phyloP scores from a whole-genome alignment of 805 yeast species.

The Starmerella apis region DNA sequence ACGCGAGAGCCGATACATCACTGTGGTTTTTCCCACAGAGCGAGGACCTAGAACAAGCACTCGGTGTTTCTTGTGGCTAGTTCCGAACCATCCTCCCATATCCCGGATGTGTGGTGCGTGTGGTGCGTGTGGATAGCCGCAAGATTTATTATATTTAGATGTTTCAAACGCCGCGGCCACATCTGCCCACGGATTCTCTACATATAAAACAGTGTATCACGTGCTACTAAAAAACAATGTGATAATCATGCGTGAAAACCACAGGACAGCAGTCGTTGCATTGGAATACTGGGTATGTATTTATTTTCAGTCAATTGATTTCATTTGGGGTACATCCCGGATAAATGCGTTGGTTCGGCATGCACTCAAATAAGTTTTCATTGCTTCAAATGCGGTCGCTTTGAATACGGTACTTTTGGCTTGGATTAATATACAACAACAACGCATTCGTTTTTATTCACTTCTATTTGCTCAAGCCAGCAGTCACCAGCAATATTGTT shows the following conservation, averaged over 20 bases:
- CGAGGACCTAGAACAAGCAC: conserved; percentile 15
- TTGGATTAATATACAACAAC: no score
- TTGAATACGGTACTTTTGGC: no score
- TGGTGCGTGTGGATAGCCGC: neutral
- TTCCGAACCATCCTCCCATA: conserved; percentile 16
- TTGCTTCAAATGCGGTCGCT: no score
- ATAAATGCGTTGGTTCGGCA: neutral
- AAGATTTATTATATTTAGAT: neutral
- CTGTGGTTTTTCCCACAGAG: conserved; percentile 19
- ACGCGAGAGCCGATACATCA: conserved; percentile 17
- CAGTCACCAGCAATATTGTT: no score
- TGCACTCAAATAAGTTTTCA: no score
- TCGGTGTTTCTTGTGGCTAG: conserved; percentile 9
- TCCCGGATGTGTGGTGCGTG: no score
- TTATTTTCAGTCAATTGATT: neutral
- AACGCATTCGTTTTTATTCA: no score
- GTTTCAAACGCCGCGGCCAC: neutral
- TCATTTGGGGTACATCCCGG: no score
- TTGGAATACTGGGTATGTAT: neutral
- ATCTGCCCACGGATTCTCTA: neutral
- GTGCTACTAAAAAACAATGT: neutral
- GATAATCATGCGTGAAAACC: no score
- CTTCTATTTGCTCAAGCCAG: no score
- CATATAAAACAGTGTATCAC: neutral
- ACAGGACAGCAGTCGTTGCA: no score